Evolutionary conservation across 2,329 filamentous ascomycete species (phyloP), one percentile per base, ranked within the genome.

Genomic region (Aureobasidium sp.): DNA sequence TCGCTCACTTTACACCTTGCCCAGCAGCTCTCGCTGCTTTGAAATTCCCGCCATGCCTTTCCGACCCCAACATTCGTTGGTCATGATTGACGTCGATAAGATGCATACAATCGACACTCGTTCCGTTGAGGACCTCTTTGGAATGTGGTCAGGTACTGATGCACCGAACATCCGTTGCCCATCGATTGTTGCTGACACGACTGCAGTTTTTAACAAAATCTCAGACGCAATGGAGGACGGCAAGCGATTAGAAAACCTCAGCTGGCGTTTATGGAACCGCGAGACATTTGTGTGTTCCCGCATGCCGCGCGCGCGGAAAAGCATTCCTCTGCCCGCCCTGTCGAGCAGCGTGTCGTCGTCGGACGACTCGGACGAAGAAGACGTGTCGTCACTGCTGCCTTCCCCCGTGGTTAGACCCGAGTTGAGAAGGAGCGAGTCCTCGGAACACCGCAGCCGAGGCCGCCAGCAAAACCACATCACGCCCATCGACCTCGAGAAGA

Each of bases 71-170:
- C 87, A 88, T 64, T 89, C 93, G 71, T 89, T 97, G 74, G 82
- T 97, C 72, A 91, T 91, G 66, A 89, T 97, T 75, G 91, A 97
- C 79, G 87, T 90, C 67, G 90, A 88, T 73, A 88, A 93, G 69
- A 92, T 99, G 74, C 90, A 94, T 81, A 91, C 95, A 75, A 91
- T 97, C 71, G 92, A 97, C 77, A 96, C 93, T 1, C 84, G 88
- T 68, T 96, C 96, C 75, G 87, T 90, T 31, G 90, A 96, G 77
- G 95, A 92, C 73, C 85, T 97, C 57, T 95, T 94, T 78, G 92
- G 90, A 80, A 95, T 97, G 85, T 96, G 92, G 91, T 93, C 91
- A 75, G 90, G 91, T 96, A 78, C 84, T 89, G 39, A 29, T 48
- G 34, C 41, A 27, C 29, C 34, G 22, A n/a, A 15, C 5, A 25